phyloP scores from a whole-genome alignment of 2,329 filamentous ascomycete species.

The Epichloe typhina region DNA sequence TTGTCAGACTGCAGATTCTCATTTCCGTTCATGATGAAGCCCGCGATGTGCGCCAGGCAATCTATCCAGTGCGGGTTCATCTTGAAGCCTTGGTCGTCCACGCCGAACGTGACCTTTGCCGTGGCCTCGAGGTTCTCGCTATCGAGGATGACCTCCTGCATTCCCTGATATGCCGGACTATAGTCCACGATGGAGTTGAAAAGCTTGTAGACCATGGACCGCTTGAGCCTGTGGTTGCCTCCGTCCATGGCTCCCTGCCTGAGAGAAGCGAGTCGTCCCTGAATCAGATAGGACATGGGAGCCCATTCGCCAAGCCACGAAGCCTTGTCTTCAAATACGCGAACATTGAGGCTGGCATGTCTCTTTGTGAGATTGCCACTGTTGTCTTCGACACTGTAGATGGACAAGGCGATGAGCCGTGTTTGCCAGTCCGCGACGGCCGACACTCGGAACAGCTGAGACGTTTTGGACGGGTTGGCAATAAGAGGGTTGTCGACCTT shows the following conservation, averaged over 20 bases:
- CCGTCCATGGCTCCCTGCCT: conserved; percentile 29
- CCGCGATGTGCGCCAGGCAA: conserved; percentile 43
- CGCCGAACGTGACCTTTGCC: conserved; percentile 34
- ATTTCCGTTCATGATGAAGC: conserved; percentile 41
- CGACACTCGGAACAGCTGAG: conserved; percentile 19
- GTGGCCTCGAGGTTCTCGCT: conserved; percentile 11
- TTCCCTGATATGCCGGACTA: conserved; percentile 37
- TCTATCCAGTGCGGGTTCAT: conserved; percentile 37
- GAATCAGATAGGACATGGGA: too few relatives aligned
- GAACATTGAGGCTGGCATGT: too few relatives aligned
- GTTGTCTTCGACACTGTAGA: conserved; percentile 4
- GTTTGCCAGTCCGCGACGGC: conserved; percentile 29
- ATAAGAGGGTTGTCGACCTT: conserved; percentile 44
- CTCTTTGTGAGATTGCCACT: conserved; percentile 22
- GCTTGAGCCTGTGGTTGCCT: background rate
- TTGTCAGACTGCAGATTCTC: too few relatives aligned
- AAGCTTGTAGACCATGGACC: conserved; percentile 46
- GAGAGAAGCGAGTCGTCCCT: too few relatives aligned
- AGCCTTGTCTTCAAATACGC: too few relatives aligned
- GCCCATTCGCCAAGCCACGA: too few relatives aligned
- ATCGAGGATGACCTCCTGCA: conserved; percentile 39
- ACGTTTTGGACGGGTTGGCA: conserved; percentile 13
- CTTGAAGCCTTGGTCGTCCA: conserved; percentile 26
- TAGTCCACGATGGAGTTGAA: conserved; percentile 44
- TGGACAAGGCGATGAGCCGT: conserved; percentile 28